Percentiles rank a stretch among this genome's conserved stretches.
Conservation (phyloP, 352 stramenopile species). For the Phytophthora pseudosyringae region DNA sequence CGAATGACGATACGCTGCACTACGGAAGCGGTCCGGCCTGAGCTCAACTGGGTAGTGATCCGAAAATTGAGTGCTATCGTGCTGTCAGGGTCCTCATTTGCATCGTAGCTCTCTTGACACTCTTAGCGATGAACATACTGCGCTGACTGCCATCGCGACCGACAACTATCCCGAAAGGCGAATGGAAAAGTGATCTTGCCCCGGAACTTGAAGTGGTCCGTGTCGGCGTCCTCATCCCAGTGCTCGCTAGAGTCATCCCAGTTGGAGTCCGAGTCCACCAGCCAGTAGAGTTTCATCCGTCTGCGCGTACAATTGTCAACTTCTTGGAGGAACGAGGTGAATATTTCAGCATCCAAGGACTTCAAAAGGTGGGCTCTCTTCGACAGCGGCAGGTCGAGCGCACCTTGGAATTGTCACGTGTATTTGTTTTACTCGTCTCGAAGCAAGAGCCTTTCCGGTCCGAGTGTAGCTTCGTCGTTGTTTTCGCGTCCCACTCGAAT, state of each 20-base stretch:
- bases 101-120: constrained; percentile 9
- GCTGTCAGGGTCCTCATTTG: constrained; percentile 15
- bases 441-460: too few relatives aligned
- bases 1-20: constrained; percentile 23
- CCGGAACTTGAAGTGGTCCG: constrained; percentile 14
- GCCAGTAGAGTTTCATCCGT: constrained; percentile 12
- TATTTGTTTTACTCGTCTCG: too few relatives aligned
- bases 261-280: neutral
- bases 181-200: constrained; percentile 17
- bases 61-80: constrained; percentile 28
- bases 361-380: too few relatives aligned
- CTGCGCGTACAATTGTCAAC: constrained; percentile 15
- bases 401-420: too few relatives aligned
- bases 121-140: constrained; percentile 17
- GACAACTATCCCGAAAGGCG: constrained; percentile 8
- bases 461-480: too few relatives aligned
- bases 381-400: too few relatives aligned
- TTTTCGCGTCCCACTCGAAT: too few relatives aligned
- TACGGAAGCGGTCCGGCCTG: constrained; percentile 13
- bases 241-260: neutral
- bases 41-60: constrained; percentile 6
- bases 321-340: too few relatives aligned
- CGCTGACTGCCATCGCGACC: constrained; percentile 6
- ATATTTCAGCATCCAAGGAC: too few relatives aligned
- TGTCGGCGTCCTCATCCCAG: constrained; percentile 17